These are phyloP conservation scores for Aspergillus uvarum DNA, from an alignment of 2,329 filamentous ascomycete genomes.

Conservation along the genomic window DNA sequence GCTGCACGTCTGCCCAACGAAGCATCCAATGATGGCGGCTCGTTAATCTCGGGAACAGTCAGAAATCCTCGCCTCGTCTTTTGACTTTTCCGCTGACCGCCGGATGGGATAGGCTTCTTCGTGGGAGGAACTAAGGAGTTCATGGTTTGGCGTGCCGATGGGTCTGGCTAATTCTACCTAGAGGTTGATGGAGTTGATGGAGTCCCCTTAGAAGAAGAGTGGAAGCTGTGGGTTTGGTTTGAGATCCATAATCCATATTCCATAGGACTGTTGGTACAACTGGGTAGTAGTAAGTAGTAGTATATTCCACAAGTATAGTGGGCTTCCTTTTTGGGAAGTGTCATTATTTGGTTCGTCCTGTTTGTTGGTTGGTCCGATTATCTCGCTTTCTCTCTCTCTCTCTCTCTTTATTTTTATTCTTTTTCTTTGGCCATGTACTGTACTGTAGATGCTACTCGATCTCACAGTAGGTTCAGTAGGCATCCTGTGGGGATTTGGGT, in stretches of 20 bases:
- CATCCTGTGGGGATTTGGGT: background rate
- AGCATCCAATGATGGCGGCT: slow-evolving; percentile 36
- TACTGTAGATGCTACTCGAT: background rate
- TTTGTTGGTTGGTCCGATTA: slow-evolving; percentile 3
- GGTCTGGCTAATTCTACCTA: background rate
- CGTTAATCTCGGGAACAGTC: slow-evolving; percentile 31
- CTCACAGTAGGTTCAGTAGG: no score
- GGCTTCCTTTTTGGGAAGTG: background rate
- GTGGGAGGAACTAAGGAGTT: slow-evolving; percentile 1
- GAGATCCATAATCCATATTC: no score
- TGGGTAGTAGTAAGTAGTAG: no score
- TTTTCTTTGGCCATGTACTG: background rate
- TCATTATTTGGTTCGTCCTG: background rate
- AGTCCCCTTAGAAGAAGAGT: background rate
- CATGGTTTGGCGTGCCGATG: slow-evolving; percentile 11
- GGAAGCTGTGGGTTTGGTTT: background rate
- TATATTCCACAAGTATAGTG: no score
- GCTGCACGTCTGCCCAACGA: slow-evolving; percentile 38
- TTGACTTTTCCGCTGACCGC: slow-evolving; percentile 31
- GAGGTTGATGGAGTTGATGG: background rate
- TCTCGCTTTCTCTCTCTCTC: background rate
- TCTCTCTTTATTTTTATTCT: slow-evolving; percentile 5
- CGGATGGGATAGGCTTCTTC: slow-evolving; percentile 20
- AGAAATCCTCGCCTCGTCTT: slow-evolving; percentile 36
- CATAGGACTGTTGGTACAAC: no score